phyloP scores from a whole-genome alignment of 768 basidiomycete genomes.

The Lactifluus echinatus region DNA sequence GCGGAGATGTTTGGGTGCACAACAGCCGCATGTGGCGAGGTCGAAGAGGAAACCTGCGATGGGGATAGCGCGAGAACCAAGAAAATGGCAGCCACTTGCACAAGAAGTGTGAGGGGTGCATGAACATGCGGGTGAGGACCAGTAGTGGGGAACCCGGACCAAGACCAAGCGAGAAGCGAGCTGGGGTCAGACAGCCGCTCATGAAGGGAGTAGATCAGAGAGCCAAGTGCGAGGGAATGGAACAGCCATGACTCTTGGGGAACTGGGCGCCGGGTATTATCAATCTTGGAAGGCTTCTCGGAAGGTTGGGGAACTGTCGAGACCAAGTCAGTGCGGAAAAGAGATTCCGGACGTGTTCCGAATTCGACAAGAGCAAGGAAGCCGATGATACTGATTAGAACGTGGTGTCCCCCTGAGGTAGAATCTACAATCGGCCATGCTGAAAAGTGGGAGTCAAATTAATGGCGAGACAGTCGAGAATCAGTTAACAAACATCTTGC shows the following conservation, averaged over 20 bases:
- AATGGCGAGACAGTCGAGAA: neutral
- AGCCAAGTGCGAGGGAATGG: conserved; percentile 51
- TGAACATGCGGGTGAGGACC: conserved; percentile 71
- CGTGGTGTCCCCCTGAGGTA: conserved; percentile 62
- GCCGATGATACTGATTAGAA: conserved; percentile 51
- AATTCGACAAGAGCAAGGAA: conserved; percentile 50
- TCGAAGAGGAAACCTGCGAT: neutral
- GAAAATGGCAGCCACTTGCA: conserved; percentile 49
- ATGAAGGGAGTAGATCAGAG: conserved; percentile 63
- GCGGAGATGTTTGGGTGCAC: conserved; percentile 24
- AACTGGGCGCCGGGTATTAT: neutral
- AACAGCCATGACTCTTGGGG: conserved; percentile 28
- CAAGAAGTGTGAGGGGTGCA: conserved; percentile 57
- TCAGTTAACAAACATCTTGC: neutral
- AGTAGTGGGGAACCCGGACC: conserved; percentile 73
- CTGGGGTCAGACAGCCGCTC: conserved; percentile 66
- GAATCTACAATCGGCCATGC: conserved; percentile 75
- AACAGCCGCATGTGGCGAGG: neutral
- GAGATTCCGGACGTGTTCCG: conserved; percentile 33
- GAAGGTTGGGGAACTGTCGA: neutral
- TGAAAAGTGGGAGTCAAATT: conserved; percentile 23
- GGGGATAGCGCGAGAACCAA: conserved; percentile 31
- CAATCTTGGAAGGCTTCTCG: neutral
- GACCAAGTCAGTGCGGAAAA: conserved; percentile 15
- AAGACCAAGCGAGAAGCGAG: conserved; percentile 78